Conservation (phyloP, 129 eudicot genomes). For the Kitagawia praeruptora region DNA sequence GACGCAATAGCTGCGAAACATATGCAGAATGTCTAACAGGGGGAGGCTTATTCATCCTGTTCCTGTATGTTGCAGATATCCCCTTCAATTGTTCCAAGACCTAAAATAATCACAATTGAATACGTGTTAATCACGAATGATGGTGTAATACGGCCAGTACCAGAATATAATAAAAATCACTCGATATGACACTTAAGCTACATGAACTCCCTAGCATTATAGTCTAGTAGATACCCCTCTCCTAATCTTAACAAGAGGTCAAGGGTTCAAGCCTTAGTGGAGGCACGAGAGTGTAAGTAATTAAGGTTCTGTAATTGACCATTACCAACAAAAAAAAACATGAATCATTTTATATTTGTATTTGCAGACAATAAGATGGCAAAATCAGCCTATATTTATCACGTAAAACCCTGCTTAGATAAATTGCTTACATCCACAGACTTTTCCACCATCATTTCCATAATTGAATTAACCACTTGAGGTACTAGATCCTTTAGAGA, state of each 20-base stretch:
- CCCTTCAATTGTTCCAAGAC: conserved; percentile 85
- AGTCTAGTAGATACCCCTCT: neutral
- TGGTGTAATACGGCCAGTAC: neutral
- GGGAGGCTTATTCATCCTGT: conserved; percentile 87
- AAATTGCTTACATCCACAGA: conserved; percentile 33
- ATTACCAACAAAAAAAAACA: neutral
- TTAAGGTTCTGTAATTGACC: neutral
- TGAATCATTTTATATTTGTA: neutral
- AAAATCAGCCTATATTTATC: neutral
- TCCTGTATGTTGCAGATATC: conserved; percentile 73
- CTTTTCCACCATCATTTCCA: conserved; percentile 60
- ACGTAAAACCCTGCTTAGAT: neutral
- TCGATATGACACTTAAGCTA: neutral
- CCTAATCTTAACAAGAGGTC: neutral
- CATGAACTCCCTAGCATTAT: neutral
- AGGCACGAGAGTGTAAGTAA: neutral
- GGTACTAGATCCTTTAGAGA: conserved; percentile 62
- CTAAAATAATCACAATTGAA: conserved; percentile 22
- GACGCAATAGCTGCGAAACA: conserved; percentile 71
- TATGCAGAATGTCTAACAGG: conserved; percentile 95
- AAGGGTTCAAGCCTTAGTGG: neutral
- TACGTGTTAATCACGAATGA: neutral
- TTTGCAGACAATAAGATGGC: neutral
- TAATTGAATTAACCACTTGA: conserved; percentile 47
- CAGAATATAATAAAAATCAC: neutral